Conservation (phyloP, 2,329 filamentous ascomycete species). For the Huntiella omanensis region DNA sequence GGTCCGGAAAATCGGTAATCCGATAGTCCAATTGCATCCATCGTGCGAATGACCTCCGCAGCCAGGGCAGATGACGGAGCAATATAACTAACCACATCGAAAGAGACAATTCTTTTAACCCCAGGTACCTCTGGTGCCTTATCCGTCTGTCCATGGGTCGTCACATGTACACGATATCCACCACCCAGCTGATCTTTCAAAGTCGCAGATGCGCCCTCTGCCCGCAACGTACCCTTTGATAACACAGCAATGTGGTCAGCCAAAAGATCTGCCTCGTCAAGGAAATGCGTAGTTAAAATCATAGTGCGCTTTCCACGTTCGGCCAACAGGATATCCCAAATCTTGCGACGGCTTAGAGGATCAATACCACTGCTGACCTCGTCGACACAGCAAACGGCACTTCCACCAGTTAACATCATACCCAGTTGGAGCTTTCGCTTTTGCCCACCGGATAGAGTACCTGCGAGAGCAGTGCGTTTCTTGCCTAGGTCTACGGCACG, state of each 20-base stretch:
- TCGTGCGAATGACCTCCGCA: conserved; percentile 46
- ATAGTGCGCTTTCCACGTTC: conserved; percentile 70
- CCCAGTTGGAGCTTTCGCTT: conserved; percentile 83
- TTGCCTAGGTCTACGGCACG: conserved; percentile 52
- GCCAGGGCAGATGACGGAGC: conserved; percentile 52
- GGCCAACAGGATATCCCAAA: conserved; percentile 82
- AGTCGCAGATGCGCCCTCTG: conserved; percentile 67
- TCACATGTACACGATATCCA: conserved; percentile 66
- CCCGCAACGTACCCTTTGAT: conserved; percentile 66
- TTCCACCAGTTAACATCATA: conserved; percentile 89
- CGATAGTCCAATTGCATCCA: conserved; percentile 47
- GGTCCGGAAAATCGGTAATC: conserved; percentile 79
- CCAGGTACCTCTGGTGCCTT: conserved; percentile 31
- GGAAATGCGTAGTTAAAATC: conserved; percentile 78
- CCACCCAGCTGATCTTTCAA: conserved; percentile 68
- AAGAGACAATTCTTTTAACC: conserved; percentile 36
- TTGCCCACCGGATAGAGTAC: conserved; percentile 74
- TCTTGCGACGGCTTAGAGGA: conserved; percentile 67
- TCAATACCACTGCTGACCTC: conserved; percentile 82
- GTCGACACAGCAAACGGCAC: conserved; percentile 73
- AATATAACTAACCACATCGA: conserved; percentile 57
- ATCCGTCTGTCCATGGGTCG: conserved; percentile 18
- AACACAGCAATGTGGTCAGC: conserved; percentile 79
- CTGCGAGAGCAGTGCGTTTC: conserved; percentile 53
- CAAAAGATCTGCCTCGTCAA: conserved; percentile 81